These are phyloP conservation scores for Mediolabrus comicus DNA, from an alignment of 108 stramenopile species.

Conservation along the genomic window DNA sequence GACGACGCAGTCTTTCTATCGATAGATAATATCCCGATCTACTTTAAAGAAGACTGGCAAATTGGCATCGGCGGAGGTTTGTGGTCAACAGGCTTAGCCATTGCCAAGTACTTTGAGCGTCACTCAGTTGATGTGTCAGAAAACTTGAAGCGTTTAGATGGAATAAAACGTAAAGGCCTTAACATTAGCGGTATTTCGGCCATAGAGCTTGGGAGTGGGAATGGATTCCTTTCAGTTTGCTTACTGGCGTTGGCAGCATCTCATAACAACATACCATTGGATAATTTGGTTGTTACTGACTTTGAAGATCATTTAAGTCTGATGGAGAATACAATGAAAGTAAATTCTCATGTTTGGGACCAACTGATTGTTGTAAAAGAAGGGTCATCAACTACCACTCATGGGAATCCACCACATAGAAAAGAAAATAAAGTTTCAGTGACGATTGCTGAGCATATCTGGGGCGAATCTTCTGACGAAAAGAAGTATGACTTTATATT, in stretches of 20 bases:
- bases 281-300: constrained; percentile 67
- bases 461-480: constrained; percentile 44
- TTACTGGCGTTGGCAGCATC: constrained; percentile 40
- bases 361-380: constrained; percentile 9
- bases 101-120: constrained; percentile 61
- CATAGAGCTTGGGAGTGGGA: constrained; percentile 79
- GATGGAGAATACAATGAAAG: constrained; percentile 54
- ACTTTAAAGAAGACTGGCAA: constrained; percentile 73
- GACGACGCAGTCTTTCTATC: constrained; percentile 26
- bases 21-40: constrained; percentile 50
- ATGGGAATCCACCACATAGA: not conserved
- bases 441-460: constrained; percentile 43
- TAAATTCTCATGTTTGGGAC: constrained; percentile 50
- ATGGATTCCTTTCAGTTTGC: constrained; percentile 79
- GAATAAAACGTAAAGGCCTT: constrained; percentile 17
- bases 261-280: constrained; percentile 1
- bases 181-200: constrained; percentile 28
- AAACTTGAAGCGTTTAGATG: constrained; percentile 7
- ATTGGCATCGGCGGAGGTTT: constrained; percentile 80
- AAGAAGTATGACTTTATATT: constrained; percentile 71
- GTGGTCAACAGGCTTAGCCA: constrained; percentile 77
- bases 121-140: constrained; percentile 12
- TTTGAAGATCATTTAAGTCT: constrained; percentile 63
- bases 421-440: constrained; percentile 5
- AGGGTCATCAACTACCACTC: not conserved